A percentile compares a stretch with the other conserved stretches of the same genome.
Conservation (phyloP, 768 basidiomycete species). For the Amanita pallidorosea region DNA sequence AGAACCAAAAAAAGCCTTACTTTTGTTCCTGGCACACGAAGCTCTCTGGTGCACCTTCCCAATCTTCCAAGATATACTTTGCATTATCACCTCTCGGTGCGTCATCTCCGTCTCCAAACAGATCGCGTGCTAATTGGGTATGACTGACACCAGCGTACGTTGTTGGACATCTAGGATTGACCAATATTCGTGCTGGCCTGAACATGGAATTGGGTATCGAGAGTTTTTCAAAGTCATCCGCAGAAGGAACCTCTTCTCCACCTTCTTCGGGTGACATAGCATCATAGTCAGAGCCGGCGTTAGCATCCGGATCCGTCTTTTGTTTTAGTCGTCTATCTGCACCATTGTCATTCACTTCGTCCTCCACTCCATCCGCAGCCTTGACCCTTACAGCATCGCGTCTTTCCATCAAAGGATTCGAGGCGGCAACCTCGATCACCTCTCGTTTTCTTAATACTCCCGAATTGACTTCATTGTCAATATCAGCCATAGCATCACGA, state of each 20-base stretch:
- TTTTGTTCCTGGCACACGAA: constrained; percentile 97
- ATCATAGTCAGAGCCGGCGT: constrained; percentile 82
- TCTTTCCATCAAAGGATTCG: constrained; percentile 21
- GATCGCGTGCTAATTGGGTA: constrained; percentile 87
- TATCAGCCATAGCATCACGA: constrained; percentile 57
- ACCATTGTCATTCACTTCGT: constrained; percentile 24
- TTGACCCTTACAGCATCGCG: constrained; percentile 23
- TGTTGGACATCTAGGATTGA: constrained; percentile 94
- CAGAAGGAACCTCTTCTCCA: constrained; percentile 28
- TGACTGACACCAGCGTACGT: constrained; percentile 98
- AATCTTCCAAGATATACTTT: constrained; percentile 86
- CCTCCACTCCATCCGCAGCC: constrained; percentile 18
- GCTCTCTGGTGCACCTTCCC: constrained; percentile 94
- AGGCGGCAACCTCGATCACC: constrained; percentile 24
- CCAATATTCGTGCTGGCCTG: constrained; percentile 79
- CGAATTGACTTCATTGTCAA: constrained; percentile 30
- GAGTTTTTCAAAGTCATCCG: constrained; percentile 27
- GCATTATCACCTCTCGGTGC: constrained; percentile 33
- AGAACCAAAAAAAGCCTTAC: constrained; percentile 25
- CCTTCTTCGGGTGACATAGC: constrained; percentile 67
- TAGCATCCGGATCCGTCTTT: constrained; percentile 55
- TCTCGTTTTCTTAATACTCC: constrained; percentile 19
- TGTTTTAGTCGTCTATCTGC: constrained; percentile 17
- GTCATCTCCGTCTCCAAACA: constrained; percentile 81
- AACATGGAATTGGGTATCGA: constrained; percentile 85